Evolutionary conservation across 2,329 filamentous ascomycete genomes (phyloP).

Genomic region (Sclerotinia trifoliorum): DNA sequence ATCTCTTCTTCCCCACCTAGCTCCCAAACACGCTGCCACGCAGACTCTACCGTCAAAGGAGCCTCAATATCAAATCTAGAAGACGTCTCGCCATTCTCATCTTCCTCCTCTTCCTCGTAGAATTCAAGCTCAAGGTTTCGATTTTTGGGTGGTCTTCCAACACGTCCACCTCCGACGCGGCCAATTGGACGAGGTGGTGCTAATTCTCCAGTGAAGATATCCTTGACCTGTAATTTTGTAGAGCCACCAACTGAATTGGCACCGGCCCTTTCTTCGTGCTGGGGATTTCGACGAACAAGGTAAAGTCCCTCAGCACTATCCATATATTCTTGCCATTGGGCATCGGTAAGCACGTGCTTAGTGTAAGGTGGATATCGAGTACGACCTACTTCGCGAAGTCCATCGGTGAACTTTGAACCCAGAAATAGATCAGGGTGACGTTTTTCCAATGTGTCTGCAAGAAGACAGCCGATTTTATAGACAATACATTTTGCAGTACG

Average conservation of each 20-base stretch:
- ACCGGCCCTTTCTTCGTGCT: not conserved
- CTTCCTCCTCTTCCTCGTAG: constrained; percentile 3
- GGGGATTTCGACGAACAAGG: constrained; percentile 13
- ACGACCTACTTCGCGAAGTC: constrained; percentile 2
- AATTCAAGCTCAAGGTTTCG: not conserved
- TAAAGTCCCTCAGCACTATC: constrained; percentile 2
- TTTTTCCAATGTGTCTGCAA: constrained; percentile 13
- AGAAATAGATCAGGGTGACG: not conserved
- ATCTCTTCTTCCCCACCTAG: constrained; percentile 5
- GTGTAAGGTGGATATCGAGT: constrained; percentile 9
- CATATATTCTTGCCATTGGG: constrained; percentile 15
- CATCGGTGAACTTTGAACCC: not conserved
- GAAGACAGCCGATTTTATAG: not conserved
- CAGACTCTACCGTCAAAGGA: not conserved
- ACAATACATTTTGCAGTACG: constrained; percentile 20
- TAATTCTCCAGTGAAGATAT: constrained; percentile 3
- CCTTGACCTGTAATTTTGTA: not conserved
- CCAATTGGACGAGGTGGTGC: not conserved
- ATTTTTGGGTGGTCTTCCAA: constrained; percentile 3
- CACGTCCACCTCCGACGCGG: not conserved
- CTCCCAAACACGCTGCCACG: constrained; percentile 9
- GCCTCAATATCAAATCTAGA: not conserved
- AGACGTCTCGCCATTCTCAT: not conserved
- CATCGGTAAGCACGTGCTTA: not conserved
- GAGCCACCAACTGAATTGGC: not conserved